Conservation (phyloP, 306 rosid species). For the Acmispon strigosus region DNA sequence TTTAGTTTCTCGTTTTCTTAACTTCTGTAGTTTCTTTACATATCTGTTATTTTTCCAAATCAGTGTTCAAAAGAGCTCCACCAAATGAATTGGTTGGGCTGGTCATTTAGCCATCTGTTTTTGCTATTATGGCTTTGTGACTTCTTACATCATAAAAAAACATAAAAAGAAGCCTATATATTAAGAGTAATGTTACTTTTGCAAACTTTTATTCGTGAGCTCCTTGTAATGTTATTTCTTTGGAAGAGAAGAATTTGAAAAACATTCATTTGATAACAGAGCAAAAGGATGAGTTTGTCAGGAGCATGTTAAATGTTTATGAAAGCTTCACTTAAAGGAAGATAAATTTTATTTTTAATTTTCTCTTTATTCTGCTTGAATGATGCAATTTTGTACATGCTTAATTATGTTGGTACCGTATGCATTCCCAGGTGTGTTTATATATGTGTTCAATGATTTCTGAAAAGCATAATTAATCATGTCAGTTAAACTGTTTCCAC, state of each 20-base stretch:
- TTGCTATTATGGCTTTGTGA: not conserved
- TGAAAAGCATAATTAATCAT: not conserved
- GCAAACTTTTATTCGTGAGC: not conserved
- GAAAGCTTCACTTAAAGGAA: conserved; percentile 12
- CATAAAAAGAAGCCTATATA: not conserved
- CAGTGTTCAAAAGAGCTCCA: not conserved
- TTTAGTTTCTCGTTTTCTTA: not conserved
- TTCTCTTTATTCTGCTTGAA: not conserved
- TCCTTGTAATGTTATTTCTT: not conserved
- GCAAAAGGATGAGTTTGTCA: conserved; percentile 9
- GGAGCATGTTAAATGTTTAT: conserved; percentile 7
- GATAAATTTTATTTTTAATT: not conserved
- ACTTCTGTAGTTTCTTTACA: not conserved
- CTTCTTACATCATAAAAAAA: not conserved
- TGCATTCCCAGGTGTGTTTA: not conserved
- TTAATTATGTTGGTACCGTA: not conserved
- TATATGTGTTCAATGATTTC: not conserved
- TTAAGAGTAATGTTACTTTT: conserved; percentile 7
- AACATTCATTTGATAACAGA: not conserved
- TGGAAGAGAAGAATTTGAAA: not conserved
- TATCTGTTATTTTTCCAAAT: not conserved
- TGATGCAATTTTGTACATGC: not conserved
- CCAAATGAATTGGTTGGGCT: not conserved
- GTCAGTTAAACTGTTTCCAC: not conserved
- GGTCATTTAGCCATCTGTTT: not conserved